Percentiles rank a stretch among this genome's conserved stretches.
Conservation (phyloP, 2,329 filamentous ascomycete genomes). For the Cladosporium velox region DNA sequence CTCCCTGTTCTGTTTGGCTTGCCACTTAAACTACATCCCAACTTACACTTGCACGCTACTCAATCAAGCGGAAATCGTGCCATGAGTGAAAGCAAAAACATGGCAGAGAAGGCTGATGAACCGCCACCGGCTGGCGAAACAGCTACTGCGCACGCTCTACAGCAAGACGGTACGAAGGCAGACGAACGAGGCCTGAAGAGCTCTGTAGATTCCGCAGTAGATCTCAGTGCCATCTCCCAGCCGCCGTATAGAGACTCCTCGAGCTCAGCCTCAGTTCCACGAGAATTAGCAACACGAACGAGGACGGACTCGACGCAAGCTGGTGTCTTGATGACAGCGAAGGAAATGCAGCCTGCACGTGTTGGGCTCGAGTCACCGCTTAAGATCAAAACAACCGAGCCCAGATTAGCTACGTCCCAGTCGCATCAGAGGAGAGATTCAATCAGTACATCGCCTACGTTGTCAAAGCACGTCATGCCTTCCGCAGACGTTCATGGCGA, state of each 20-base stretch:
- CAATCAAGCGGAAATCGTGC: background rate
- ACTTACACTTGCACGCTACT: background rate
- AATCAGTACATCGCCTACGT: conserved; percentile 17
- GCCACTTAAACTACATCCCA: background rate
- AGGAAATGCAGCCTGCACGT: background rate
- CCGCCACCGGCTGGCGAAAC: conserved; percentile 1
- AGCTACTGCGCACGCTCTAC: background rate
- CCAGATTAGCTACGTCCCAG: background rate
- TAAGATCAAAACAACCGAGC: background rate
- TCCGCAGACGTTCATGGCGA: conserved; percentile 23
- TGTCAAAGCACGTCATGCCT: conserved; percentile 14
- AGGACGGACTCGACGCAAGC: conserved; percentile 13
- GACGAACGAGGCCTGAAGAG: background rate
- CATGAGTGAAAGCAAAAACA: background rate
- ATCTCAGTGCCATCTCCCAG: background rate
- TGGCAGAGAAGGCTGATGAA: conserved; percentile 7
- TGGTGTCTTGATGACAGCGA: background rate
- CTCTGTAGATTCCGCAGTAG: background rate
- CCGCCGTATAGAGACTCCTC: background rate
- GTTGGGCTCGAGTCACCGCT: background rate
- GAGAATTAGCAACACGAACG: background rate
- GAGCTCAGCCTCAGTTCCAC: background rate
- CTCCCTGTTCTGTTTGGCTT: background rate
- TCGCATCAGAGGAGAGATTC: conserved; percentile 21
- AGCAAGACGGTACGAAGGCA: background rate